A percentile compares a stretch with the other conserved stretches of the same genome.
phyloP scores from a whole-genome alignment of 2,329 filamentous ascomycete species.

The Neonectria sp. region DNA sequence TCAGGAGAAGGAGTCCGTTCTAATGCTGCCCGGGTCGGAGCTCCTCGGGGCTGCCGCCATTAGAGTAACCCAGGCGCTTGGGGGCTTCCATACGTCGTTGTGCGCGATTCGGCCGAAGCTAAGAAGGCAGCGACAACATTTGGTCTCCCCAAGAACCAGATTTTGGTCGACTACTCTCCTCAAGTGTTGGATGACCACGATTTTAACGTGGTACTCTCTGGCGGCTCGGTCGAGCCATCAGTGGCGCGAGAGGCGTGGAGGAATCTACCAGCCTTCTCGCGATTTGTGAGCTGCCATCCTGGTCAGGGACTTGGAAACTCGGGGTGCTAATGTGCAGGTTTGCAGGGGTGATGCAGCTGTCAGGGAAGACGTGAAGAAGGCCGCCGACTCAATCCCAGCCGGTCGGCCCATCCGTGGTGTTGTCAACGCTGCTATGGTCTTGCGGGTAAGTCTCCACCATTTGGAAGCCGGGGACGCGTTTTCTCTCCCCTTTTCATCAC shows the following conservation, averaged over 20 bases:
- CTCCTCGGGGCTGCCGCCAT: not conserved
- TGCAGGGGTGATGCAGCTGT: not conserved
- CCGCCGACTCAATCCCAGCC: not conserved
- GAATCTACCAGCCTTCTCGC: not conserved
- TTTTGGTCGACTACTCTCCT: not conserved
- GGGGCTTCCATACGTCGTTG: not conserved
- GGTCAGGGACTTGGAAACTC: not conserved
- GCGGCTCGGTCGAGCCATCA: not conserved
- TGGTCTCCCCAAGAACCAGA: not conserved
- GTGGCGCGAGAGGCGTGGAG: not conserved
- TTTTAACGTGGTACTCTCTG: not conserved
- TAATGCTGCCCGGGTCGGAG: not conserved
- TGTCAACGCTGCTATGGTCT: constrained; percentile 36
- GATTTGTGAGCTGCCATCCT: not conserved
- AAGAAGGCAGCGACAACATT: not conserved
- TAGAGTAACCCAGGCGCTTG: not conserved
- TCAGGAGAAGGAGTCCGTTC: not conserved
- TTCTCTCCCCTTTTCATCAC: too few relatives aligned
- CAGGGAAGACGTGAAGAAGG: not conserved
- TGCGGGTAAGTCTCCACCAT: constrained; percentile 29
- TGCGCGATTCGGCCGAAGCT: not conserved
- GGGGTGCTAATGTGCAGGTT: not conserved
- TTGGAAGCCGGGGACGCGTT: too few relatives aligned
- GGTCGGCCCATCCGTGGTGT: not conserved
- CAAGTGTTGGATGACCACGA: not conserved